phyloP scores from a whole-genome alignment of 495 filamentous ascomycete species.

The Sabuloglossum arenarium region DNA sequence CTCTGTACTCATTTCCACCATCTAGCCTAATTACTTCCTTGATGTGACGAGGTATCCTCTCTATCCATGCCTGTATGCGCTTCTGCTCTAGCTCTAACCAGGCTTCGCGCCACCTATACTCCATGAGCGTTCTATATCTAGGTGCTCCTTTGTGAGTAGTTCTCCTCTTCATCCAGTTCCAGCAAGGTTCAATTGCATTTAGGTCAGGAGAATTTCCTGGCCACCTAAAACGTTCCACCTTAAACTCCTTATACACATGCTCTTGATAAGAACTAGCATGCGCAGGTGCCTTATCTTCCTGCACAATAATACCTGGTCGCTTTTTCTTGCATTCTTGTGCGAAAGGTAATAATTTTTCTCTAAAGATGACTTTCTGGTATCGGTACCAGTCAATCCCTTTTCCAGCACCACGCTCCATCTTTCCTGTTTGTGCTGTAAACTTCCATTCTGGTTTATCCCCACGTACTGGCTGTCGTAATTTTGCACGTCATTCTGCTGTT shows the following conservation, averaged over 20 bases:
- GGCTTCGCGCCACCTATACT: constrained; percentile 8
- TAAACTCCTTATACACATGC: constrained; percentile 7
- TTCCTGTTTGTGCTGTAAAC: neutral
- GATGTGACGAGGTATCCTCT: neutral
- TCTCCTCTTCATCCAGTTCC: constrained; percentile 15
- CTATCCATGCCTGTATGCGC: constrained; percentile 16
- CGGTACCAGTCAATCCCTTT: constrained; percentile 13
- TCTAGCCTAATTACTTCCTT: constrained; percentile 5
- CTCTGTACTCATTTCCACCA: constrained; percentile 19
- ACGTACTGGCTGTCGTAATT: neutral
- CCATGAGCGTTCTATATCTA: constrained; percentile 4
- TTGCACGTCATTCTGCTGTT: neutral
- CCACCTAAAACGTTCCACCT: constrained; percentile 11
- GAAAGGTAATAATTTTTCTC: constrained; percentile 17
- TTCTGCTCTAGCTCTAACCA: constrained; percentile 11
- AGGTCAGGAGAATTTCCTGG: constrained; percentile 16
- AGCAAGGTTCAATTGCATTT: constrained; percentile 17
- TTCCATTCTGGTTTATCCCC: neutral
- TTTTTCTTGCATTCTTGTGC: constrained; percentile 9
- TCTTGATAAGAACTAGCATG: constrained; percentile 9
- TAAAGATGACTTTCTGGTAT: constrained; percentile 11
- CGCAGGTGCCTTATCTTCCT: neutral
- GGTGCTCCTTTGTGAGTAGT: constrained; percentile 14
- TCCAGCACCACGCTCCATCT: neutral
- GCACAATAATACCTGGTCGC: neutral